Percentiles rank a stretch among this genome's conserved stretches.
Evolutionary conservation across 169 alveolate species (phyloP).

Genomic region (Cryptosporidium baileyi): DNA sequence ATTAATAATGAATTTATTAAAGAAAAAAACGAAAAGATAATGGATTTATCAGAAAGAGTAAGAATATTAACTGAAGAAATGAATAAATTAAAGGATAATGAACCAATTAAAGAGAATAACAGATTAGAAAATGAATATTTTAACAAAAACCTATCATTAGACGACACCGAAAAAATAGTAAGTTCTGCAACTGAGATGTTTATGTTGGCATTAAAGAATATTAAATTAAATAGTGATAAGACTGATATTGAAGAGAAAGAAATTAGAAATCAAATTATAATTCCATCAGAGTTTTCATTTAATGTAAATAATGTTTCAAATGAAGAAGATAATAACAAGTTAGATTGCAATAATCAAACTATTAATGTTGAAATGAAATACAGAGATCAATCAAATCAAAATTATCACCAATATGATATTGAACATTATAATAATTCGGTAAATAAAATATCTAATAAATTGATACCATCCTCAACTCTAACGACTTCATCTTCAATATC

Average conservation of each 20-base stretch:
- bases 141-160: background rate
- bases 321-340: background rate
- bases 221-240: background rate
- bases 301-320: background rate
- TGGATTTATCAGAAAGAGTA: conserved; percentile 51
- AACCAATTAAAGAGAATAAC: background rate
- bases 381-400: too few relatives aligned
- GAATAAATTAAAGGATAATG: conserved; percentile 8
- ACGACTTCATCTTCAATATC: background rate
- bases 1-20: background rate
- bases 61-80: conserved; percentile 6
- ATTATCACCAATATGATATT: too few relatives aligned
- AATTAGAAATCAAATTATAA: background rate
- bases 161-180: conserved; percentile 19
- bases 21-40: conserved; percentile 7
- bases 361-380: too few relatives aligned
- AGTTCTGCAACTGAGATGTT: conserved; percentile 68
- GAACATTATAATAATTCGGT: background rate
- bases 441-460: background rate
- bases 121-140: background rate
- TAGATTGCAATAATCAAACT: background rate
- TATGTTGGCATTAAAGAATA: conserved; percentile 15
- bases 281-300: conserved; percentile 49
- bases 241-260: background rate
- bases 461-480: background rate